Conservation (phyloP, 2,329 filamentous ascomycete genomes). For the Aspergillus niger region DNA sequence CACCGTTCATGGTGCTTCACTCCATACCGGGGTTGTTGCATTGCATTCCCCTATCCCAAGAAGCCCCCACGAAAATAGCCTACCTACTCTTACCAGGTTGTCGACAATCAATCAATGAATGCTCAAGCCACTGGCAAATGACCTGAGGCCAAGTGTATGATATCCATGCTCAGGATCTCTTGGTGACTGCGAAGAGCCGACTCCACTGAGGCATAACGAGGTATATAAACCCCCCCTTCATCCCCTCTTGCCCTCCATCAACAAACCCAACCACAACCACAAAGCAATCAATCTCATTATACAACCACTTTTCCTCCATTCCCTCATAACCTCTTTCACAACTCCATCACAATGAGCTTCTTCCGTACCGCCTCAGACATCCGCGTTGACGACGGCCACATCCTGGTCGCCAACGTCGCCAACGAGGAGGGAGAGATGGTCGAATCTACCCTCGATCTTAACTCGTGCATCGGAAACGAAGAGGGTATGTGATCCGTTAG, state of each 20-base stretch:
- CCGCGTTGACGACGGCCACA: constrained; percentile 11
- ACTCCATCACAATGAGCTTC: constrained; percentile 20
- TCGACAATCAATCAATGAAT: constrained; percentile 1
- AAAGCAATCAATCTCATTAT: not conserved
- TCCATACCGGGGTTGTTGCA: not conserved
- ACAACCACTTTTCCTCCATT: not conserved
- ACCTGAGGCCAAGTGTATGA: constrained; percentile 11
- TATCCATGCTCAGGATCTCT: not conserved
- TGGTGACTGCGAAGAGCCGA: not conserved
- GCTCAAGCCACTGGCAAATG: constrained; percentile 8
- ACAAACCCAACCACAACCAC: not conserved
- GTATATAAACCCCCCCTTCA: constrained; percentile 9
- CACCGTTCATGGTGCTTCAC: not conserved
- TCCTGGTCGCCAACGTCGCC: constrained; percentile 9
- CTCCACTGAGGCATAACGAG: not conserved
- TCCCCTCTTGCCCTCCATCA: not conserved
- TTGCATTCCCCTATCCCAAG: constrained; percentile 1
- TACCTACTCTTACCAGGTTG: not conserved
- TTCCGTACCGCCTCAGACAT: constrained; percentile 18
- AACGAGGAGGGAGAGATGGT: not conserved
- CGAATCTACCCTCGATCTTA: constrained; percentile 10
- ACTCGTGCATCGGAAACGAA: constrained; percentile 18
- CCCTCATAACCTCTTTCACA: not conserved
- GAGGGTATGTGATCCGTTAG: constrained; percentile 8
- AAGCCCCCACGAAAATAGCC: not conserved